Percentiles rank a stretch among this genome's conserved stretches.
Evolutionary conservation across 805 yeast genomes (phyloP).

Genomic region (Metschnikowia sp.): DNA sequence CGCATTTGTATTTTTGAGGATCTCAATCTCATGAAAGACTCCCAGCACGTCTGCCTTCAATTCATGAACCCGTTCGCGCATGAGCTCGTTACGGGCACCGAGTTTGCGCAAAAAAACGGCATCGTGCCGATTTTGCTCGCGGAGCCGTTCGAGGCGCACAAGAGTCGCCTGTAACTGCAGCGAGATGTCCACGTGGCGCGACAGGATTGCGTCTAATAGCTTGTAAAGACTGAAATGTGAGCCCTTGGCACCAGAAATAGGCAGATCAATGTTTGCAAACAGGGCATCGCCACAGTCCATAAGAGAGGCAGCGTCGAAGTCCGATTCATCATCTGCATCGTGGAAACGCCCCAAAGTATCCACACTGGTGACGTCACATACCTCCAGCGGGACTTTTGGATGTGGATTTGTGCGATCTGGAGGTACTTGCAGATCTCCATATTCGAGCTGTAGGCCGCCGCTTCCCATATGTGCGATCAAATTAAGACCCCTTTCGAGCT

Average conservation of each 20-base stretch:
- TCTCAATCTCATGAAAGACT: conserved; percentile 5
- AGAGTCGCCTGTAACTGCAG: conserved; percentile 8
- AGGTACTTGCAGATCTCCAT: not conserved
- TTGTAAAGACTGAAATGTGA: conserved; percentile 10
- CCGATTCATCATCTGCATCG: conserved; percentile 11
- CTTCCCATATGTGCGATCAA: conserved; percentile 7
- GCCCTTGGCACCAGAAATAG: not conserved
- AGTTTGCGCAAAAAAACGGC: conserved; percentile 14
- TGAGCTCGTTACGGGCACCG: conserved; percentile 11
- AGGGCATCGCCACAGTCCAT: conserved; percentile 15
- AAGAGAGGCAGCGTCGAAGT: conserved; percentile 20
- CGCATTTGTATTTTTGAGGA: conserved; percentile 2
- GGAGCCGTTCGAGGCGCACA: conserved; percentile 7
- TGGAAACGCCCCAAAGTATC: conserved; percentile 3
- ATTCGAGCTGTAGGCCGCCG: conserved; percentile 4
- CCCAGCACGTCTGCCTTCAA: conserved; percentile 13
- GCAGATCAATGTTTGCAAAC: not conserved
- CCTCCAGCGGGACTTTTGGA: not conserved
- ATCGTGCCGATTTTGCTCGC: conserved; percentile 14
- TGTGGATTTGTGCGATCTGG: not conserved
- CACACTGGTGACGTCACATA: conserved; percentile 3
- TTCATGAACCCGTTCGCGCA: conserved; percentile 15
- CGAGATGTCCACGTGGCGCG: conserved; percentile 9
- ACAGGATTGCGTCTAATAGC: conserved; percentile 10
- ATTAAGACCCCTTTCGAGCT: conserved; percentile 2